Evolutionary conservation across 495 filamentous ascomycete species (phyloP).

Genomic region (Staphylotrichum longicolle): DNA sequence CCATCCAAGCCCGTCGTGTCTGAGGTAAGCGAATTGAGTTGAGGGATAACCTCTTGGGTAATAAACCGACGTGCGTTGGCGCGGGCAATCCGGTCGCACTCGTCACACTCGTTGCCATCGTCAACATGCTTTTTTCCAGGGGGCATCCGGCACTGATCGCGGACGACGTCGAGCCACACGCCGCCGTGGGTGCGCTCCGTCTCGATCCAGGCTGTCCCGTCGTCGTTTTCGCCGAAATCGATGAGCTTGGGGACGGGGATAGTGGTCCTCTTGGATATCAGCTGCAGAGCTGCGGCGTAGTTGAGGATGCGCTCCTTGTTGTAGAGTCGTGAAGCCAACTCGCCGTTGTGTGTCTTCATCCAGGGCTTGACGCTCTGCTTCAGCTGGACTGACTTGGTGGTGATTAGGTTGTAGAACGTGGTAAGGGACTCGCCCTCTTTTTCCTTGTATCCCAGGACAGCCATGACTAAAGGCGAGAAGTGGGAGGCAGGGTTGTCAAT

Average conservation of each 20-base stretch:
- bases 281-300: background rate
- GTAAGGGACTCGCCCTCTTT: conserved; percentile 1
- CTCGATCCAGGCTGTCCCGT: background rate
- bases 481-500: background rate
- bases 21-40: background rate
- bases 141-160: conserved; percentile 1
- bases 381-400: background rate
- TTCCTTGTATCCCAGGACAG: background rate
- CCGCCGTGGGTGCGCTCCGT: background rate
- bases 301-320: background rate
- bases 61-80: background rate
- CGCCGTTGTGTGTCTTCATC: background rate
- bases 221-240: background rate
- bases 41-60: background rate
- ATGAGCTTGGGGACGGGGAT: background rate
- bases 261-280: background rate
- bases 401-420: background rate
- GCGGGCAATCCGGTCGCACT: conserved; percentile 3
- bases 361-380: conserved; percentile 2
- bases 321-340: background rate
- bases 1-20: background rate
- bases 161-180: background rate
- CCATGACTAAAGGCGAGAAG: background rate
- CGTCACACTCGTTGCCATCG: background rate
- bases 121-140: background rate